Percentiles rank a stretch among this genome's conserved stretches.
These are phyloP conservation scores for Adansonia digitata DNA, from an alignment of 345 rosid species.

Conservation along the genomic window DNA sequence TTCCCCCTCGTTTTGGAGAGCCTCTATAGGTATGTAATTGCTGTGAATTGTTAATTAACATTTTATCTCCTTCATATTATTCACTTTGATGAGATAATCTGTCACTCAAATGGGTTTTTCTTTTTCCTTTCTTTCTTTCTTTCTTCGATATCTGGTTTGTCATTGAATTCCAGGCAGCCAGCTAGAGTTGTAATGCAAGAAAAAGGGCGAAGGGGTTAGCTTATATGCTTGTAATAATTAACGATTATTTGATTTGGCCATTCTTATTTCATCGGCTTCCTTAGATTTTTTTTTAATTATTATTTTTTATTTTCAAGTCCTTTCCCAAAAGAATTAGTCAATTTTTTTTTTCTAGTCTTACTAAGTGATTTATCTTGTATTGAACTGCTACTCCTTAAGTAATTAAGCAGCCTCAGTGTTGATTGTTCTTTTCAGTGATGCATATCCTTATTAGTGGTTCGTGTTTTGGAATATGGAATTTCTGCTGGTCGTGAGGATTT, in stretches of 20 bases:
- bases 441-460: background rate
- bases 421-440: conserved; percentile 14
- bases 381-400: background rate
- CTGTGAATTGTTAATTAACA: background rate
- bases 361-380: background rate
- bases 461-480: background rate
- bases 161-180: background rate
- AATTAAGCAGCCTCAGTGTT: conserved; percentile 10
- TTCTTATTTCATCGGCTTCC: background rate
- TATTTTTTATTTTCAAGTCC: background rate
- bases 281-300: background rate
- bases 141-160: background rate
- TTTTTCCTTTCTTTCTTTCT: too few species aligned
- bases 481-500: conserved; percentile 13
- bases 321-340: background rate
- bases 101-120: background rate
- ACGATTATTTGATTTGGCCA: background rate
- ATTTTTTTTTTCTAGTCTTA: background rate
- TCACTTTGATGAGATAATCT: background rate
- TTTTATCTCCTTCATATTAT: background rate
- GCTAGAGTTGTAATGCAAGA: background rate
- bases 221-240: background rate
- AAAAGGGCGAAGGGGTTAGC: background rate
- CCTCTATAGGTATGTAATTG: background rate
- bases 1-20: background rate